phyloP scores from a whole-genome alignment of 495 filamentous ascomycete genomes.

The Penicillium coffeae region DNA sequence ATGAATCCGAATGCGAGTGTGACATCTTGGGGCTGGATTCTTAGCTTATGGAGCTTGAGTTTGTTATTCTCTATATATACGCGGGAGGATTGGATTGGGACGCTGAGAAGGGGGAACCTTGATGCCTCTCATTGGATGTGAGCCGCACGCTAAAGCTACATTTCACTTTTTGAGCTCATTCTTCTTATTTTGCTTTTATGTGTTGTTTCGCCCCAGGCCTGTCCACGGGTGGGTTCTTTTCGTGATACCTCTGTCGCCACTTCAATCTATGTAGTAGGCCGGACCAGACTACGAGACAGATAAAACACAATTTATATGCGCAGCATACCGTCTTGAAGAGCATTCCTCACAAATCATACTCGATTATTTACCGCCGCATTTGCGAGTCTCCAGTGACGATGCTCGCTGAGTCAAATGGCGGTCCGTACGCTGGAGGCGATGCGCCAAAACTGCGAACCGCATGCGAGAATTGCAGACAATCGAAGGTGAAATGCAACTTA shows the following conservation, averaged over 20 bases:
- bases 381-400: no score
- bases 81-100: background rate
- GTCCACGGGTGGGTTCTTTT: background rate
- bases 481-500: conserved; percentile 46
- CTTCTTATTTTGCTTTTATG: background rate
- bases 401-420: conserved; percentile 31
- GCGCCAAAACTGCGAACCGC: conserved; percentile 42
- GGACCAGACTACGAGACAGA: no score
- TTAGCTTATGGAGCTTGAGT: conserved; percentile 15
- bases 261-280: no score
- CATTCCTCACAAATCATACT: no score
- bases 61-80: conserved; percentile 20
- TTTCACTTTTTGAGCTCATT: background rate
- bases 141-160: background rate
- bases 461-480: conserved; percentile 46
- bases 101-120: conserved; percentile 1
- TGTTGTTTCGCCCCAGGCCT: conserved; percentile 1
- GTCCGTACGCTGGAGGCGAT: conserved; percentile 21
- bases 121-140: conserved; percentile 8
- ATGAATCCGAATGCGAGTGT: conserved; percentile 34
- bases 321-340: no score
- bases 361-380: no score
- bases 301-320: no score
- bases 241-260: background rate
- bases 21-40: conserved; percentile 14